Percentiles rank a stretch among this genome's conserved stretches.
phyloP scores from a whole-genome alignment of 1,284 basidiomycete genomes.

The Phellopilus nigrolimitatus region DNA sequence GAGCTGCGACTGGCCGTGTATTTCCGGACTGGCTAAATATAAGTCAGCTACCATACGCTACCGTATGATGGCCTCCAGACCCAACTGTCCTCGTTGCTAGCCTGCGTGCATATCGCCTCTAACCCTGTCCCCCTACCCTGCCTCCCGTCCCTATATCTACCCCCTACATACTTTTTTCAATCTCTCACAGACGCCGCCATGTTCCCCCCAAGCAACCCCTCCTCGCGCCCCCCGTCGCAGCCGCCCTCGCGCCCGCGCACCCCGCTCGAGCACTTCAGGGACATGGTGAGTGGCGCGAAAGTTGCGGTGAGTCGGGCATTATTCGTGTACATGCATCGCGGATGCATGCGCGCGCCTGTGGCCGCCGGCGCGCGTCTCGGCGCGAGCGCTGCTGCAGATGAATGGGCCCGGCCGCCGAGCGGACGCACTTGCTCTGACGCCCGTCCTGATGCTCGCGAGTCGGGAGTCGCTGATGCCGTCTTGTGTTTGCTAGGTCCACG shows the following conservation, averaged over 20 bases:
- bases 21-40: too few species aligned
- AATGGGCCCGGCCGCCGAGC: too few species aligned
- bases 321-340: too few species aligned
- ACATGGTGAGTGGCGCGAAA: constrained; percentile 19
- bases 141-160: not conserved
- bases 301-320: too few species aligned
- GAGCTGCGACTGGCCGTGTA: too few species aligned
- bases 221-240: constrained; percentile 4
- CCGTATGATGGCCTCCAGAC: not conserved
- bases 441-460: too few species aligned
- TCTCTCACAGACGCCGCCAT: not conserved
- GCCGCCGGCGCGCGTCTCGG: too few species aligned
- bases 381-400: too few species aligned
- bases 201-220: constrained; percentile 11
- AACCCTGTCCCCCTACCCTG: not conserved
- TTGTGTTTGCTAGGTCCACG: constrained; percentile 24
- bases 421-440: too few species aligned
- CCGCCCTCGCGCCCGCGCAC: constrained; percentile 21
- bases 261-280: constrained; percentile 22
- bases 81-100: not conserved
- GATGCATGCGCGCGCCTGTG: too few species aligned
- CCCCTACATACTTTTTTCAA: not conserved
- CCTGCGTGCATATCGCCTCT: not conserved
- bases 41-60: not conserved
- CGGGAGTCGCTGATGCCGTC: not conserved